Conservation (phyloP, 345 rosid genomes). For the Theobroma cacao region DNA sequence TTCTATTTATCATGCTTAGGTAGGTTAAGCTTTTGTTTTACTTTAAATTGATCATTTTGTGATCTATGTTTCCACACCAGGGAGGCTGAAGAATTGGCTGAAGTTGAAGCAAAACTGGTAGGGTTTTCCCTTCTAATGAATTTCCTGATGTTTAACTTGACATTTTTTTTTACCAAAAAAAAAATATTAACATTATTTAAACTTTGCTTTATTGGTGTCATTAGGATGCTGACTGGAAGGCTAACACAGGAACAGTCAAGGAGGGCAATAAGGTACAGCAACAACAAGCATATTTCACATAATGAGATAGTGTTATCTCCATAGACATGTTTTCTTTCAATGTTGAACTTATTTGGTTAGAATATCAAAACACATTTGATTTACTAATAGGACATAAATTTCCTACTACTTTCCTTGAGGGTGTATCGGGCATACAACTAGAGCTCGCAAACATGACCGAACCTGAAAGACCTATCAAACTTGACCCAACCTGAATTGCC, state of each 20-base stretch:
- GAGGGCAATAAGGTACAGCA: conserved; percentile 50
- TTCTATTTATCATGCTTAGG: neutral
- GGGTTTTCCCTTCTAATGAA: conserved; percentile 18
- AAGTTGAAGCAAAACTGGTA: conserved; percentile 89
- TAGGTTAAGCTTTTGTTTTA: neutral
- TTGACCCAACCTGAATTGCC: neutral
- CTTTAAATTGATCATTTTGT: neutral
- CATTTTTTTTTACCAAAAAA: neutral
- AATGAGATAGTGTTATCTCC: neutral
- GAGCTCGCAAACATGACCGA: neutral
- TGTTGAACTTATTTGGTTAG: neutral
- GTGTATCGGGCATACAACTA: neutral
- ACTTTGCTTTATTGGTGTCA: conserved; percentile 13
- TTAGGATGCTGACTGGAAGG: conserved; percentile 78
- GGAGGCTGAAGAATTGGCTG: conserved; percentile 76
- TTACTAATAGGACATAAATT: neutral
- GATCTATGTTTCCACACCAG: conserved; percentile 35
- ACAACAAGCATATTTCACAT: neutral
- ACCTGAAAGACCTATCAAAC: neutral
- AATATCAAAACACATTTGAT: neutral
- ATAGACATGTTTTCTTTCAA: neutral
- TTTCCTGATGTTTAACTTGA: conserved; percentile 4
- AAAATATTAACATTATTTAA: conserved; percentile 2
- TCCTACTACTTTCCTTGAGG: neutral
- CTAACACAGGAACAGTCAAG: conserved; percentile 39